Evolutionary conservation across 768 basidiomycete genomes (phyloP).

Genomic region (Pleurotus eryngii): DNA sequence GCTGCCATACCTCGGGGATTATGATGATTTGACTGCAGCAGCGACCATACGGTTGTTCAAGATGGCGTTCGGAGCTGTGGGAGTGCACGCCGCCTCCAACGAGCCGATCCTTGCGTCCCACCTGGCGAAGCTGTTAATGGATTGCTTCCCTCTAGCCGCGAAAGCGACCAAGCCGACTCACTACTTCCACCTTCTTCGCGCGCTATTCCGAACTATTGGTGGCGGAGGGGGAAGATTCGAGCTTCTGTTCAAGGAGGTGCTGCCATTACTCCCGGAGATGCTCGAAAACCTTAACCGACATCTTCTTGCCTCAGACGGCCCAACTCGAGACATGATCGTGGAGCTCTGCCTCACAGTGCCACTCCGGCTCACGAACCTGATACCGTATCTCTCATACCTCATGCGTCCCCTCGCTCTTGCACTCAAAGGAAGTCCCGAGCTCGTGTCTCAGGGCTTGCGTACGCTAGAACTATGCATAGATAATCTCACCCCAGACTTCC

Average conservation of each 20-base stretch:
- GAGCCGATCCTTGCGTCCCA: constrained; percentile 94
- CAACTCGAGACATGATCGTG: constrained; percentile 86
- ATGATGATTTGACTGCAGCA: constrained; percentile 76
- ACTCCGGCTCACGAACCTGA: constrained; percentile 88
- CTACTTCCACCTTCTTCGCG: constrained; percentile 89
- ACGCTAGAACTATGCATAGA: constrained; percentile 99
- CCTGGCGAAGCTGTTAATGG: constrained; percentile 90
- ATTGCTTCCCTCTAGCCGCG: constrained; percentile 91
- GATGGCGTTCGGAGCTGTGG: constrained; percentile 89
- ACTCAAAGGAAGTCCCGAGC: constrained; percentile 79
- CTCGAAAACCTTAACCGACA: constrained; percentile 92
- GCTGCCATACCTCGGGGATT: constrained; percentile 80
- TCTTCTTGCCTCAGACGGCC: constrained; percentile 79
- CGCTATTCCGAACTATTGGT: constrained; percentile 89
- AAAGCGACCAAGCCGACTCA: constrained; percentile 88
- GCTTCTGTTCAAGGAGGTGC: constrained; percentile 90
- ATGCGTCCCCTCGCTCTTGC: constrained; percentile 96
- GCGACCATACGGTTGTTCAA: constrained; percentile 92
- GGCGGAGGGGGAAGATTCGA: constrained; percentile 93
- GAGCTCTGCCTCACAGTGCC: constrained; percentile 98
- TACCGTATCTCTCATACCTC: constrained; percentile 91
- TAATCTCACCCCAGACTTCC: constrained; percentile 95
- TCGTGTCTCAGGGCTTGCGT: constrained; percentile 91
- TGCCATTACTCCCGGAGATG: constrained; percentile 96
- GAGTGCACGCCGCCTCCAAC: constrained; percentile 66